Evolutionary conservation across 495 filamentous ascomycete genomes (phyloP), one percentile per base, ranked within the genome.

Genomic region (Aspergillus sclerotiicarbonarius): DNA sequence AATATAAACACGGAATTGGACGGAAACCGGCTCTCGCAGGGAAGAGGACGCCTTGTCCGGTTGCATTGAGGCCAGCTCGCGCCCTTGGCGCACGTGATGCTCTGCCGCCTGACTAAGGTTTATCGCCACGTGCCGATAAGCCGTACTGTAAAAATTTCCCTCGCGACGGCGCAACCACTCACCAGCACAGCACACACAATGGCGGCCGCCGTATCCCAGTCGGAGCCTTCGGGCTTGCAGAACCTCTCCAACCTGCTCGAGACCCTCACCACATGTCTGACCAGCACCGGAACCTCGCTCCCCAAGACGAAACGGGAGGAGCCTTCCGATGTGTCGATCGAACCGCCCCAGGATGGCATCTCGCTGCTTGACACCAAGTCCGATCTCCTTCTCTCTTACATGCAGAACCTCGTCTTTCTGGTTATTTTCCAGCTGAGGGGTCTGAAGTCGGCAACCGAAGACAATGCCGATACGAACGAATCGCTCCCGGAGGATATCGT

Each of bases 301-400:
- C 85, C 87, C 8, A 83, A 84, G 46, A 59, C 65, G 5, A 58
- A 58, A 31, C 71, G 71, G 18, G 68, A 71, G 46, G 62, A 61
- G 5, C 62, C 70, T n/a, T 67, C 72, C 48, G 69, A 71, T 33
- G 69, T 71, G 37, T 75, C 76, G 33, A 78, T 86, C 47, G 66
- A 86, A 44, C 82, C 89, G 6, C 87, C 90, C 8, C 80, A 86
- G 62, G 86, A 96, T 60, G 93, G 93, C 60, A 92, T 98, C 50
- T 97, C 94, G 2, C 87, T 98, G 6, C 85, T 98, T 65, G 91
- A 96, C 67, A 83, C 88, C 52, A 98, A 98, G 71, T 96, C 90
- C 77, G 95, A 98, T 60, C 82, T 98, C 16, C 84, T 98, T 13
- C 88, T 98, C 44, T 91, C 95, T 1, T 98, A 98, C 75, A 78